Conservation (phyloP, 176 grass and related monocot species). For the Neostapfia colusana region DNA sequence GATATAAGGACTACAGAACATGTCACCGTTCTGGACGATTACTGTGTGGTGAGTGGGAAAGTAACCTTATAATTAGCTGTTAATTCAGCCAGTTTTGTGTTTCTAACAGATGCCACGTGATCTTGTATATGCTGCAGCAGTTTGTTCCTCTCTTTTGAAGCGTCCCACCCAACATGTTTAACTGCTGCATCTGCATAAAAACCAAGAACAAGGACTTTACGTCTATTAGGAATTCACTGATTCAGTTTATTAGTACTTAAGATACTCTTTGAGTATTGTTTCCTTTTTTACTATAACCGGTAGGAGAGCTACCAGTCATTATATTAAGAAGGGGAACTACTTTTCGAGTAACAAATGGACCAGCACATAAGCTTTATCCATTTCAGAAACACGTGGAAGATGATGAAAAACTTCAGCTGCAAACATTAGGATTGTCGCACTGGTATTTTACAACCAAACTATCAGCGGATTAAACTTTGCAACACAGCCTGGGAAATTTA, state of each 20-base stretch:
- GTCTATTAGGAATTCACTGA: not conserved
- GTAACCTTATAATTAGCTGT: conserved; percentile 70
- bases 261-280: not conserved
- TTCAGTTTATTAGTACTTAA: not conserved
- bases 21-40: not conserved
- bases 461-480: not conserved
- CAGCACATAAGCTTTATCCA: not conserved
- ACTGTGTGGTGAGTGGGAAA: not conserved
- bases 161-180: conserved; percentile 64
- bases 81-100: conserved; percentile 59
- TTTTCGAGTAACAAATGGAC: not conserved
- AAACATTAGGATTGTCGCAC: not conserved
- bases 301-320: not conserved
- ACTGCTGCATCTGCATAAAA: conserved; percentile 54
- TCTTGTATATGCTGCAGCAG: conserved; percentile 55
- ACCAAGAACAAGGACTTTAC: conserved; percentile 6
- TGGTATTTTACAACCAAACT: not conserved
- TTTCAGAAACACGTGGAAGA: conserved; percentile 12
- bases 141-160: conserved; percentile 61
- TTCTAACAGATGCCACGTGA: conserved; percentile 51
- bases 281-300: not conserved
- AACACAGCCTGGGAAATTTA: not conserved
- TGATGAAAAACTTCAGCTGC: not conserved
- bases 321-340: not conserved
- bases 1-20: not conserved